Base-by-base conservation (phyloP, 164 flowering plant species). In the Vitis labrusca region DNA sequence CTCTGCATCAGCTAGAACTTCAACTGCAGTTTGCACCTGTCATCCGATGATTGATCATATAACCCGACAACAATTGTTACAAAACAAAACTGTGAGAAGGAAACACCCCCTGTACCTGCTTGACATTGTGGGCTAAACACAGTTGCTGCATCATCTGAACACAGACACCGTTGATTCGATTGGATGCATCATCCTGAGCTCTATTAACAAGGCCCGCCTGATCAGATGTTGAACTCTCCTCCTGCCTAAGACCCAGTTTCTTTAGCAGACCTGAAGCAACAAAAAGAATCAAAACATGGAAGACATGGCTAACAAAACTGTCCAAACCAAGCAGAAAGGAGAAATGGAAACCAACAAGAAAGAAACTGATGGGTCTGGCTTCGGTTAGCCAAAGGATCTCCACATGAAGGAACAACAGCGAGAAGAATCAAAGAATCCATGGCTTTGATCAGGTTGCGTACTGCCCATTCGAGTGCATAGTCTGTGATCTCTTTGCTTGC, bases 401-500 rank as follows among this genome's bases (percentile, higher is more conserved):
- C 8, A 3, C 10, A 12, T 9, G 74, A 59, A 50, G 81, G 79
- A 67, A 78, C 69, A 73, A 78, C 15, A 5, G 81, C 84, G 0
- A 81, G 75, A 13, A 81, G 49, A 59, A 81, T 61, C 5, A 81
- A 37, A 19, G 78, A 62, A 64, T 81, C 84, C 60, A 10, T 64
- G 29, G 80, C 29, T 30, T 74, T 76, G 71, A 77, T 67, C 55
- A 79, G 75, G 47, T 79, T 81, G 15, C 67, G 61, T 1, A 81
- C 66, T 4, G 80, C 78, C 82, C 84, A 81, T 74, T 81, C 82
- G 1, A 81, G 80, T 1, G 84, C 73, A 57, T 74, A 66, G 52
- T 72, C 84, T 44, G 80, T 79, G 49, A 81, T 74, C 69, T 81
- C 84, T 62, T 72, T 79, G 66, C 74, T 79, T 29, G 78, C 84